Percentiles rank a stretch among this genome's conserved stretches.
Evolutionary conservation across 225 moss, liverwort and hornwort species (phyloP).

Genomic region (Bryoerythrophyllum caledonicum): DNA sequence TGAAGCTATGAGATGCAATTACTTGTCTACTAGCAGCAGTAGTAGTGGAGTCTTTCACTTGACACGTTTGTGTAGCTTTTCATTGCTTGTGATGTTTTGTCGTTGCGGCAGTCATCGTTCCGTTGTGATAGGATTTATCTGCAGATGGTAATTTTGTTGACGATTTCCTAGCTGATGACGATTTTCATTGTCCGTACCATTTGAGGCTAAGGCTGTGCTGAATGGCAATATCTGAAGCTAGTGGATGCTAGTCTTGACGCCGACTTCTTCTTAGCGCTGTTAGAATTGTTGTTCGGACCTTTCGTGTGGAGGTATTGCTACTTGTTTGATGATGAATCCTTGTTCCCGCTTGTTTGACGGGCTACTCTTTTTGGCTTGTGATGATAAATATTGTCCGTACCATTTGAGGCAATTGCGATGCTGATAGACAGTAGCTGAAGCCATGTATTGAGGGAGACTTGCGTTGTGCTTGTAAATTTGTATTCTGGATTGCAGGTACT

Average conservation of each 20-base stretch:
- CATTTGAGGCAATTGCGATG: slow-evolving; percentile 24
- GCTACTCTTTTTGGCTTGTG: background rate
- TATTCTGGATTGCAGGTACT: background rate
- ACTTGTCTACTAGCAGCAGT: too few species aligned
- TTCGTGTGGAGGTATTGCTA: too few species aligned
- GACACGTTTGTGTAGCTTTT: too few species aligned
- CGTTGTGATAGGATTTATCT: too few species aligned
- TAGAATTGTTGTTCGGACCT: too few species aligned
- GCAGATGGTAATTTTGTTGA: too few species aligned
- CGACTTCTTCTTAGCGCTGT: too few species aligned
- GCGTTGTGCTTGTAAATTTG: background rate
- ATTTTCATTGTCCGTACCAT: slow-evolving; percentile 23
- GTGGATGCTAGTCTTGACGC: background rate
- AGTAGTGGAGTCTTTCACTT: too few species aligned
- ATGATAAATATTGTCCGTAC: slow-evolving; percentile 13
- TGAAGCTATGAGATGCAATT: slow-evolving; percentile 9
- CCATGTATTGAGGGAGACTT: background rate
- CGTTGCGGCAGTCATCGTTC: too few species aligned
- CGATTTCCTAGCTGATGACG: background rate
- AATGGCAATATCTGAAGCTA: slow-evolving; percentile 24
- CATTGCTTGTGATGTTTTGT: too few species aligned
- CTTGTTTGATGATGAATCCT: too few species aligned
- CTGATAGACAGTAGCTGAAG: background rate
- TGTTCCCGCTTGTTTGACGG: too few species aligned
- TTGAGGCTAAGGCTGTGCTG: slow-evolving; percentile 27